Conservation (phyloP, 345 rosid species). For the Populus pruinosa region DNA sequence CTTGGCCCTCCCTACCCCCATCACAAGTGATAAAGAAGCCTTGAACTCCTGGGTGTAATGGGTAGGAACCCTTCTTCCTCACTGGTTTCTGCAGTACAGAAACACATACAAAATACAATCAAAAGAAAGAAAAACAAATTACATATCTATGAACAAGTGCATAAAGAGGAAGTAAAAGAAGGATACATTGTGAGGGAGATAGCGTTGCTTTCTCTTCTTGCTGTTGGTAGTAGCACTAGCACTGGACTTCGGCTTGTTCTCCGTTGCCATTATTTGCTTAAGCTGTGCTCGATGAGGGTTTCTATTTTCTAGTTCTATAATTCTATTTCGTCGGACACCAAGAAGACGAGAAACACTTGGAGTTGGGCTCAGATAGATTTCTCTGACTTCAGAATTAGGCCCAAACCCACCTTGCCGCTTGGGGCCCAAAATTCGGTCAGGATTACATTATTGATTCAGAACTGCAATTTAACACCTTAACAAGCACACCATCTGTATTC, state of each 20-base stretch:
- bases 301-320: neutral
- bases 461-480: neutral
- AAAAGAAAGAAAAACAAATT: neutral
- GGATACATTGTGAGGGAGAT: constrained; percentile 64
- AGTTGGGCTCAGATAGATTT: neutral
- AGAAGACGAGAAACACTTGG: neutral
- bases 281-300: neutral
- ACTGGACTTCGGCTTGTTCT: constrained; percentile 30
- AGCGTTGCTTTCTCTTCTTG: constrained; percentile 78
- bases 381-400: neutral
- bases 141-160: neutral
- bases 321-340: neutral
- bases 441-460: neutral
- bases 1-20: constrained; percentile 89
- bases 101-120: neutral
- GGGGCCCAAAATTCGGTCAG: neutral
- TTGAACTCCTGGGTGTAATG: constrained; percentile 74
- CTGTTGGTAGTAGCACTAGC: constrained; percentile 17
- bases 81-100: constrained; percentile 54
- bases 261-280: constrained; percentile 41
- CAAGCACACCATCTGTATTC: no score
- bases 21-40: constrained; percentile 93
- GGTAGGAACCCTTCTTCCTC: constrained; percentile 84
- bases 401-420: neutral
- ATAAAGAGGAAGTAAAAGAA: neutral